phyloP scores from a whole-genome alignment of 768 basidiomycete species.

The Xanthoconium stramineum region DNA sequence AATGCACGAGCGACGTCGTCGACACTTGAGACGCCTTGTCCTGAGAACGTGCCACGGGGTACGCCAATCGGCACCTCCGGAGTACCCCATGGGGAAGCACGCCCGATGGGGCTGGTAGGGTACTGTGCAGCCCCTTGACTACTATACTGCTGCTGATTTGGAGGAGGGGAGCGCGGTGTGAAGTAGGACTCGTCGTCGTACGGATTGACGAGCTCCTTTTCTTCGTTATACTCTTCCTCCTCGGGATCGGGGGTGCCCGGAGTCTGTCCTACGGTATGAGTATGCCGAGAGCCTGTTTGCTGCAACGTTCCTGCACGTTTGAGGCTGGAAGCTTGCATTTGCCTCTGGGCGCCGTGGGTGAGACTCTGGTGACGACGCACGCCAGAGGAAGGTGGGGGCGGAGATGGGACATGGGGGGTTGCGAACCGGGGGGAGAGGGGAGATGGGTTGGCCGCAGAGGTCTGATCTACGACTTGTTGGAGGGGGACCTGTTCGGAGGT shows the following conservation, averaged over 20 bases:
- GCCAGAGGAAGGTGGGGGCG: conserved; percentile 64
- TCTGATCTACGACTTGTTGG: conserved; percentile 51
- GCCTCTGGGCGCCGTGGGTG: conserved; percentile 63
- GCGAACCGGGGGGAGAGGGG: conserved; percentile 65
- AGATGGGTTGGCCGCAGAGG: conserved; percentile 38
- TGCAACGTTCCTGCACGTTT: conserved; percentile 73
- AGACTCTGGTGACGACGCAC: conserved; percentile 81
- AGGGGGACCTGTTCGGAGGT: conserved; percentile 33
- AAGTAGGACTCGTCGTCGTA: conserved; percentile 57
- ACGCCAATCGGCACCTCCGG: conserved; percentile 57
- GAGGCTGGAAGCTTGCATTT: conserved; percentile 50
- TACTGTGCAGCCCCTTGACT: conserved; percentile 36
- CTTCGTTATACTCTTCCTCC: conserved; percentile 53
- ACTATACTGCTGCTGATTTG: conserved; percentile 40
- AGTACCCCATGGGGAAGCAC: conserved; percentile 64
- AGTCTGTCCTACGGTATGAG: conserved; percentile 30
- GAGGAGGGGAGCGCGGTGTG: conserved; percentile 40
- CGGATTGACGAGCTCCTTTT: conserved; percentile 39
- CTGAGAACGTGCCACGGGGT: conserved; percentile 34
- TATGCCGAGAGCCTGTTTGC: conserved; percentile 42
- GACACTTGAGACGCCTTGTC: conserved; percentile 37
- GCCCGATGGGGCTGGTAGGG: conserved; percentile 56
- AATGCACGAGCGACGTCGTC: conserved; percentile 79
- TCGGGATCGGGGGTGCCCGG: conserved; percentile 50
- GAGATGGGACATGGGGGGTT: conserved; percentile 54